Base-by-base conservation (phyloP, 2,329 filamentous ascomycete species). In the Lachnellula suecica region DNA sequence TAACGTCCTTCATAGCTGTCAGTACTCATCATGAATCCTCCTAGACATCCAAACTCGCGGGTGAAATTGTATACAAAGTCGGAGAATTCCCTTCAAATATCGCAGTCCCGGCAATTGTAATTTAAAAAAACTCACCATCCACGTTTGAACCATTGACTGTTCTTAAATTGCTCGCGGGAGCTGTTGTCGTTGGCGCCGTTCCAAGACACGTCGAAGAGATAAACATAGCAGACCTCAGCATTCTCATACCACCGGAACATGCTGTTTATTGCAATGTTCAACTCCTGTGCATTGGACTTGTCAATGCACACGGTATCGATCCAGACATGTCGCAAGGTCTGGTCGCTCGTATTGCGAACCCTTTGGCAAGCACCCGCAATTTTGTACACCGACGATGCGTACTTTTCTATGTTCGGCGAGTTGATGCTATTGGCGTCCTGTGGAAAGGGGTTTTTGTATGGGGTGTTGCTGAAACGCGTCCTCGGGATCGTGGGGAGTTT, bases 121-220 rank as follows among this genome's bases (percentile, higher is more conserved):
- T 31, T 8, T 8, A 31, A 31, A 31, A 31, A 8, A 31, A 31
- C 29, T 31, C 29, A 31, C 29, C 29, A 31, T 31, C 29, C 29
- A 31, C 29, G 29, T 31, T 15, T 8, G 15, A 31, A 31, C 29
- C 29, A 31, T 15, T 31, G 29, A 15, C 29, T 31, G 29, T 31
- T 31, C 8, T 8, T 15, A 31, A 31, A 31, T 15, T 31, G 29
- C 15, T 31, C 29, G 8, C 15, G 29, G 15, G 29, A 31, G 29
- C 29, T 31, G 8, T 8, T 15, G 29, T 31, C 29, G 29, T 15
- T 15, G 29, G 29, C 29, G 15, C 15, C 15, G 8, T 31, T 31
- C 29, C 29, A 41, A 46, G 25, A 45, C 13, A 45, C 43, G 29
- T 46, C 43, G 17, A 29, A 29, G 8, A 46, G 43, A 17, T 46